Conservation (phyloP, 2,329 filamentous ascomycete species). For the Hypoxylon sp. region DNA sequence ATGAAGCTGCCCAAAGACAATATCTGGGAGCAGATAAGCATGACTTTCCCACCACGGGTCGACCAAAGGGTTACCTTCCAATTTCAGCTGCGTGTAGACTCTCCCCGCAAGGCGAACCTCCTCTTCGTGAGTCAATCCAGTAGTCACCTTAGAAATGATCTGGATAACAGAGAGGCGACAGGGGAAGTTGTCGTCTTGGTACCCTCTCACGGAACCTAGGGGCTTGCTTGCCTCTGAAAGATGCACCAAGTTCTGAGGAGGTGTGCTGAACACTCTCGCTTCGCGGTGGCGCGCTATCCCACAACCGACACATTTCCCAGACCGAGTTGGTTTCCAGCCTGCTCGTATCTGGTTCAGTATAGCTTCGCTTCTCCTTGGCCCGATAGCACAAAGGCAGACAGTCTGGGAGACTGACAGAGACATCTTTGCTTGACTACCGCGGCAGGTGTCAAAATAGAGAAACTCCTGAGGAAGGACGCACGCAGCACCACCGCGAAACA, state of each 20-base stretch:
- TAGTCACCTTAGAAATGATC: conserved; percentile 7
- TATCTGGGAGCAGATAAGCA: neutral
- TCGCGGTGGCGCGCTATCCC: conserved; percentile 16
- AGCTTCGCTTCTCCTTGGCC: neutral
- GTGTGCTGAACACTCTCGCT: conserved; percentile 1
- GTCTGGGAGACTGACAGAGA: neutral
- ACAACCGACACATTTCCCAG: conserved; percentile 28
- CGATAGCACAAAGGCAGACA: conserved; percentile 8
- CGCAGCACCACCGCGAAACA: neutral
- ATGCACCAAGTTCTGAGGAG: neutral
- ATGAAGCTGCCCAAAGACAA: conserved; percentile 7
- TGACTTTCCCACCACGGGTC: neutral
- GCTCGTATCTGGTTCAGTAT: neutral
- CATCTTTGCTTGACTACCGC: conserved; percentile 1
- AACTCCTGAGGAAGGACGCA: neutral
- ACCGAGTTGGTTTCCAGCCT: conserved; percentile 13
- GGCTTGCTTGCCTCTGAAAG: neutral
- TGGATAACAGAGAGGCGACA: conserved; percentile 23
- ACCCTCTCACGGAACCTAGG: conserved; percentile 6
- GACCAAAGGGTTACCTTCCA: conserved; percentile 29
- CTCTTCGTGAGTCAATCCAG: conserved; percentile 17
- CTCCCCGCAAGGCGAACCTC: conserved; percentile 21
- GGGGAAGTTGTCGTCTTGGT: conserved; percentile 8
- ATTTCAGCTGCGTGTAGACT: conserved; percentile 34
- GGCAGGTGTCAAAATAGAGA: neutral